Evolutionary conservation across 768 basidiomycete species (phyloP), one percentile per base, ranked within the genome.

Genomic region (Auriscalpium microsporum): DNA sequence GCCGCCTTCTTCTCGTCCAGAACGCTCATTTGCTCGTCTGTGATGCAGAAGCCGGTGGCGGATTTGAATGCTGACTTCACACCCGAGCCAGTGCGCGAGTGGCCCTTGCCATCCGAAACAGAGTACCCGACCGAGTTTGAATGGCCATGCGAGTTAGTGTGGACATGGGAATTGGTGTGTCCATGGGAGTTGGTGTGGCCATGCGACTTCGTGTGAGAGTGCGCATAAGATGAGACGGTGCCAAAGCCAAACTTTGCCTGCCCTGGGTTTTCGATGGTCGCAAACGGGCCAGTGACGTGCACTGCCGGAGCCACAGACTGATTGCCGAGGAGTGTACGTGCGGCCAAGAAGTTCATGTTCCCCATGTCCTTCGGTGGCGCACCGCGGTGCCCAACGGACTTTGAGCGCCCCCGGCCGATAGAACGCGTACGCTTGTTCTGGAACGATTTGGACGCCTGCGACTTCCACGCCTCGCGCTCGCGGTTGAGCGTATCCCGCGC

Each of bases 401-500:
- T 83, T 19, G 83, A 72, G 33, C 87, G 78, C 8, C 79, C 72
- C 1, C 86, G 79, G 10, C 86, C 86, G 10, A 86, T 59, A 35
- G 74, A 81, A 36, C 86, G 79, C 9, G 81, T 75, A 14, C 74
- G 78, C 58, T 77, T 80, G 65, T 88, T 87, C 51, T 81, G 81
- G 57, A 87, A 77, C 7, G 87, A 87, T 35, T 68, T 71, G 0
- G 72, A 69, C 0, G 88, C 88, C 58, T 84, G 78, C 3, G 68
- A 64, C 61, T 84, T 80, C 88, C 88, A 90, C 59, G 73, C 70
- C 50, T 77, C 75, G 14, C 88, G 82, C 57, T 90, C 79, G 50
- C 72, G 73, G n/a, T 81, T 76, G 10, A 90, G 74, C 47, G 71
- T 71, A 52, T 79, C 72, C 10, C 82, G 79, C 58, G 88, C 85